A percentile compares a stretch with the other conserved stretches of the same genome.
Evolutionary conservation across 805 yeast species (phyloP).

Genomic region (Lipomyces chichibuensis): DNA sequence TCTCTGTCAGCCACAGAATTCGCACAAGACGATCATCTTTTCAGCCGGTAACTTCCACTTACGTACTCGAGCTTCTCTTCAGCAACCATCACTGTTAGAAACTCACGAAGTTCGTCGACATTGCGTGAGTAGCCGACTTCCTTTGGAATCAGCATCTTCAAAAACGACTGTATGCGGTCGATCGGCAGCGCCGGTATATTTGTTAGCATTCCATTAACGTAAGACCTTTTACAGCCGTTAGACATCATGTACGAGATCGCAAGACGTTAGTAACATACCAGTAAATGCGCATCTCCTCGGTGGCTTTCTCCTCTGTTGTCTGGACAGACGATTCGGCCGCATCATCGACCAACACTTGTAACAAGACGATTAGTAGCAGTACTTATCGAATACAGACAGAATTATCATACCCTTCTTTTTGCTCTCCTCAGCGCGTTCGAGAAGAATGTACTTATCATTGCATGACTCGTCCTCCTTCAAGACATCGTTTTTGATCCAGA

Average conservation of each 20-base stretch:
- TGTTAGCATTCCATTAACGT: conserved; percentile 58
- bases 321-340: conserved; percentile 36
- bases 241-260: conserved; percentile 1
- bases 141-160: conserved; percentile 59
- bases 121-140: conserved; percentile 50
- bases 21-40: conserved; percentile 24
- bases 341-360: conserved; percentile 17
- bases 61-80: conserved; percentile 48
- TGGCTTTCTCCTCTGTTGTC: conserved; percentile 40
- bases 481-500: conserved; percentile 68
- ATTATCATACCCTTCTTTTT: conserved; percentile 13
- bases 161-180: conserved; percentile 56
- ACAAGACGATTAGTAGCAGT: not conserved
- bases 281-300: conserved; percentile 44
- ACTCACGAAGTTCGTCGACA: conserved; percentile 50
- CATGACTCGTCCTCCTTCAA: conserved; percentile 47
- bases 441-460: conserved; percentile 46
- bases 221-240: conserved; percentile 49
- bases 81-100: conserved; percentile 50
- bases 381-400: not conserved
- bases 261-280: conserved; percentile 19
- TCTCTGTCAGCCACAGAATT: not conserved
- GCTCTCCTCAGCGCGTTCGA: conserved; percentile 46
- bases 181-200: conserved; percentile 57
- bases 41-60: conserved; percentile 47